Evolutionary conservation across 2,329 filamentous ascomycete genomes (phyloP).

Genomic region (Diaporthe velutina): DNA sequence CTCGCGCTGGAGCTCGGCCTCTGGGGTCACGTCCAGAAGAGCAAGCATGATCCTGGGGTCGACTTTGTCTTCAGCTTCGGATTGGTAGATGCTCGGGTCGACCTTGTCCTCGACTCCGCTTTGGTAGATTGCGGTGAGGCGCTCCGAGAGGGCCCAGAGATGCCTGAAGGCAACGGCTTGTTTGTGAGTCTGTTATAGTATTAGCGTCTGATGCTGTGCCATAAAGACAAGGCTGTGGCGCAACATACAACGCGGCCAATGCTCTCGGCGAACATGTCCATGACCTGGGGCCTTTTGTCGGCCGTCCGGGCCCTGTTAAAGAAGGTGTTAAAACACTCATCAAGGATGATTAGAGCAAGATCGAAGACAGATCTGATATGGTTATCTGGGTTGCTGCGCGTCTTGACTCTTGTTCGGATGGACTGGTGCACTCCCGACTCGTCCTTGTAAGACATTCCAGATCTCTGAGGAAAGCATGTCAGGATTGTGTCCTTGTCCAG

Average conservation of each 20-base stretch:
- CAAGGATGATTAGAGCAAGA: slow-evolving; percentile 56
- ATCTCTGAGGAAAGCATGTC: slow-evolving; percentile 52
- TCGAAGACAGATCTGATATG: slow-evolving; percentile 55
- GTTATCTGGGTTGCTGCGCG: slow-evolving; percentile 40
- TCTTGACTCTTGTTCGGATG: slow-evolving; percentile 50
- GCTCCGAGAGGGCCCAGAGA: slow-evolving; percentile 52
- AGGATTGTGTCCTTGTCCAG: slow-evolving; percentile 48
- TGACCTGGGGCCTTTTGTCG: slow-evolving; percentile 50
- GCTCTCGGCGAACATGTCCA: slow-evolving; percentile 56
- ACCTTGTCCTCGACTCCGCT: slow-evolving; percentile 43
- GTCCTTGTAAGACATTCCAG: slow-evolving; percentile 56
- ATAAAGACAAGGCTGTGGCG: background rate
- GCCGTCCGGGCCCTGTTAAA: slow-evolving; percentile 53
- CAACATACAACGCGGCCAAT: slow-evolving; percentile 48
- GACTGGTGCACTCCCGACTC: slow-evolving; percentile 55
- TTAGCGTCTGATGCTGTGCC: background rate
- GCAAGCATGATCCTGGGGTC: slow-evolving; percentile 19
- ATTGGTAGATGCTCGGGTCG: slow-evolving; percentile 19
- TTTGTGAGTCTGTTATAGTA: slow-evolving; percentile 48
- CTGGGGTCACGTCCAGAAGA: slow-evolving; percentile 57
- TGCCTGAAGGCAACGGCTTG: slow-evolving; percentile 53
- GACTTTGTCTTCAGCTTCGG: slow-evolving; percentile 8
- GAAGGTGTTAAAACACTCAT: slow-evolving; percentile 56
- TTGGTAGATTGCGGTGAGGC: slow-evolving; percentile 41
- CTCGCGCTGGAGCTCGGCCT: slow-evolving; percentile 57